Evolutionary conservation across 441 rosid genomes (phyloP), one percentile per base, ranked within the genome.

Genomic region (Erodium moschatum): DNA sequence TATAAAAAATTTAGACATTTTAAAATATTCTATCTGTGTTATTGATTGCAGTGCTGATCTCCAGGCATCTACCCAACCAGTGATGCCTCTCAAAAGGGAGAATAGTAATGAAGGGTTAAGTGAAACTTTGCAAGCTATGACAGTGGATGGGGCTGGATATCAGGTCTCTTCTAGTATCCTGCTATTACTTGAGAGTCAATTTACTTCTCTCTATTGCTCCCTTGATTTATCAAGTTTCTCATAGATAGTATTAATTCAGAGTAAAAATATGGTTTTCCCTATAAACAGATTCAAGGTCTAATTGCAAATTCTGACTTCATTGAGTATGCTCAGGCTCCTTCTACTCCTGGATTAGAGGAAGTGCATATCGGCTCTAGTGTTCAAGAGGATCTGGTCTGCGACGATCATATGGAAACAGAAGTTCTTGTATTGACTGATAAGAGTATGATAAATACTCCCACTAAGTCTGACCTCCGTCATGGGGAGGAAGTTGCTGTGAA

Each of bases 301-400:
- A 75, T 66, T 67, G 74, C 78, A 75, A 69, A 73, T 80, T 78
- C 85, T 77, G 93, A 88, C 73, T 72, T 69, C 62, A 7, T 70
- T 5, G 97, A 85, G 76, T 86, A 83, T 80, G 95, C 95, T 12
- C 89, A 90, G 79, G 98, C 97, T 74, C 97, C 93, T 69, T 83
- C 85, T 63, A 90, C 96, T 73, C 98, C 99, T 74, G 92, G 91
- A 72, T 73, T 92, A 75, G 80, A 81, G 71, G 87, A 86, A 80
- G 92, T 83, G 81, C 87, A 88, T 74, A 86, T 87, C 70, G 66
- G 77, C 73, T 83, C 89, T 46, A 80, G 78, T 80, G 85, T 81
- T 77, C 83, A 90, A 79, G 88, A 89, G 72, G 84, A 80, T 63
- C 81, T 83, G 73, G 86, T 81, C 31, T 76, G 84, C 70, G 91